A percentile compares a stretch with the other conserved stretches of the same genome.
phyloP scores from a whole-genome alignment of 352 stramenopile genomes.

The Globisporangium recalcitrans region DNA sequence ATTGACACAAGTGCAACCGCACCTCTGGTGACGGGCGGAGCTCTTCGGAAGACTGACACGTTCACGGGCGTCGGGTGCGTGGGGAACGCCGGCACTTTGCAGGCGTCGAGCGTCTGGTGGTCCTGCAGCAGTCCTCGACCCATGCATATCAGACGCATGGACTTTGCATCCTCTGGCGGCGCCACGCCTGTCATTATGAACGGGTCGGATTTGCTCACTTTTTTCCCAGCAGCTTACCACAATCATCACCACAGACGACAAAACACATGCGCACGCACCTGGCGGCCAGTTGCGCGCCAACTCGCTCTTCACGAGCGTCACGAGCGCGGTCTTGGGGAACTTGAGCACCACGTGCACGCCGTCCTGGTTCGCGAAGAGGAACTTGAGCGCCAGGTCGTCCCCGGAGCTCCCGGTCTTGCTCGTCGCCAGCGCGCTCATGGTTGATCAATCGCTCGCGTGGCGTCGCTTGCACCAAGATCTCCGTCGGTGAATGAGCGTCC shows the following conservation, averaged over 20 bases:
- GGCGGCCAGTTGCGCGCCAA: constrained; percentile 67
- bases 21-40: constrained; percentile 29
- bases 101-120: constrained; percentile 73
- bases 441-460: not conserved
- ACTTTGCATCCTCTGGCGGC: constrained; percentile 44
- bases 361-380: constrained; percentile 84
- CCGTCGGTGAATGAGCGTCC: not conserved
- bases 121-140: constrained; percentile 91
- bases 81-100: constrained; percentile 88
- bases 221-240: not conserved
- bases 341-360: constrained; percentile 59
- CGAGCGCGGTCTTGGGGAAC: constrained; percentile 41
- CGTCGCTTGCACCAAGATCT: not conserved
- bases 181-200: constrained; percentile 30
- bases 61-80: constrained; percentile 95
- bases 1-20: not conserved
- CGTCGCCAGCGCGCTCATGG: constrained; percentile 13
- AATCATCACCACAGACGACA: not conserved
- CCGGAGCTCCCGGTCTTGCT: constrained; percentile 31
- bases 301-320: constrained; percentile 58
- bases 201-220: not conserved
- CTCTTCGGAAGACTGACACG: constrained; percentile 75
- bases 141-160: constrained; percentile 93
- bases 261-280: constrained; percentile 20
- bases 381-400: constrained; percentile 66